These are phyloP conservation scores for Thalassiosira mediterranea DNA, from an alignment of 352 stramenopile species.

Conservation along the genomic window DNA sequence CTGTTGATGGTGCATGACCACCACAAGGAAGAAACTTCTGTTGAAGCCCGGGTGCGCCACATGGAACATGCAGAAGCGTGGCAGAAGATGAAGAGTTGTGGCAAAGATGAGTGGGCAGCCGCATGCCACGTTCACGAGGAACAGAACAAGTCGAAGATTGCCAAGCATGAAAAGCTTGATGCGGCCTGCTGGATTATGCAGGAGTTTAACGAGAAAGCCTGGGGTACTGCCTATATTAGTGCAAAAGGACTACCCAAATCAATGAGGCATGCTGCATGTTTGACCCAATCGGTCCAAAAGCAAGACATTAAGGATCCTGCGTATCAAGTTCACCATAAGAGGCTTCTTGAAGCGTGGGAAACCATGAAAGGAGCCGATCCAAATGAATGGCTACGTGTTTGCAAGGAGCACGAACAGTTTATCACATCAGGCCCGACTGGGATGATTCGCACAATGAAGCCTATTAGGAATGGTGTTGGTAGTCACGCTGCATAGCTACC, in stretches of 20 bases:
- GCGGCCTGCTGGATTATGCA: constrained; percentile 9
- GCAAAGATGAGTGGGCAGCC: constrained; percentile 19
- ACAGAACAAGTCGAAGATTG: constrained; percentile 5
- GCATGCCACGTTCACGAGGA: constrained; percentile 37
- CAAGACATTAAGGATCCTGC: not conserved
- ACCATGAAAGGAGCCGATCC: constrained; percentile 3
- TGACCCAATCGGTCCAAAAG: no score
- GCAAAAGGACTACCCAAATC: not conserved
- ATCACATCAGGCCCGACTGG: not conserved
- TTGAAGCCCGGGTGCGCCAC: constrained; percentile 36
- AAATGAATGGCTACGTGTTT: not conserved
- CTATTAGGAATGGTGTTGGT: constrained; percentile 3
- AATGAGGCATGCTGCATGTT: constrained; percentile 13
- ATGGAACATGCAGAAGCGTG: constrained; percentile 36
- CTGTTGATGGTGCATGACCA: constrained; percentile 20
- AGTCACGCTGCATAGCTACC: constrained; percentile 2
- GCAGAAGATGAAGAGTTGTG: constrained; percentile 26
- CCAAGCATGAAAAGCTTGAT: constrained; percentile 10
- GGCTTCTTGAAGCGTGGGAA: constrained; percentile 10
- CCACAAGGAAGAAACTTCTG: constrained; percentile 14
- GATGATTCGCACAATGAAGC: not conserved
- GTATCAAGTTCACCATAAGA: constrained; percentile 1
- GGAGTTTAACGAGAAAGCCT: constrained; percentile 4
- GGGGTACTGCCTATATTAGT: not conserved
- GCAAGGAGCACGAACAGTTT: constrained; percentile 11